Evolutionary conservation across 2,329 filamentous ascomycete genomes (phyloP).

Genomic region (Colletotrichum filicis): DNA sequence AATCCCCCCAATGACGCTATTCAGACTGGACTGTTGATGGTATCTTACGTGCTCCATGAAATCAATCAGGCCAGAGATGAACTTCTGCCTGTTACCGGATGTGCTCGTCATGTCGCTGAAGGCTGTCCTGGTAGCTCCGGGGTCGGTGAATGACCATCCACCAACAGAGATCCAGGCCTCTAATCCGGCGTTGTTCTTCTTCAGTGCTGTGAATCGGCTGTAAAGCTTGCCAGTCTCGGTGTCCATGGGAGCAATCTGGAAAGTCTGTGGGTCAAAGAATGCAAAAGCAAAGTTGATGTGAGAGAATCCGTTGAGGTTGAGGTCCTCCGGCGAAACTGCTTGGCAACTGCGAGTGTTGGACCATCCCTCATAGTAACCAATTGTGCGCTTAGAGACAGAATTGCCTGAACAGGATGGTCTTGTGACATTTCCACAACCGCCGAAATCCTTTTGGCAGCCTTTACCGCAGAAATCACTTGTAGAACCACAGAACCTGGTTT

Average conservation of each 20-base stretch:
- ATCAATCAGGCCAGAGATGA: slow-evolving; percentile 47
- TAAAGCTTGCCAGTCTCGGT: slow-evolving; percentile 36
- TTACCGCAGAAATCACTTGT: slow-evolving; percentile 11
- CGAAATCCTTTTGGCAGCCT: slow-evolving; percentile 4
- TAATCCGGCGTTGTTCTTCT: slow-evolving; percentile 42
- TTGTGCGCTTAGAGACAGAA: slow-evolving; percentile 25
- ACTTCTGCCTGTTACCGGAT: slow-evolving; percentile 41
- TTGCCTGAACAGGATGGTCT: neutral
- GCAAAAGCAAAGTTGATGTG: slow-evolving; percentile 52
- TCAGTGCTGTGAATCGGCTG: slow-evolving; percentile 43
- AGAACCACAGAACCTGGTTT: slow-evolving; percentile 35
- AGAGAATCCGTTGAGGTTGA: slow-evolving; percentile 32
- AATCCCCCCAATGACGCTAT: neutral
- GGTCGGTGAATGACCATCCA: slow-evolving; percentile 51
- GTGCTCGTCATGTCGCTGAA: slow-evolving; percentile 47
- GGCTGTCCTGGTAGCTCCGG: slow-evolving; percentile 25
- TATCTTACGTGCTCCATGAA: slow-evolving; percentile 51
- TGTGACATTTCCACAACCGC: neutral
- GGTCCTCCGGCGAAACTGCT: slow-evolving; percentile 25
- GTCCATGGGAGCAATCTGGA: slow-evolving; percentile 39
- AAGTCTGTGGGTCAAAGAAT: slow-evolving; percentile 49
- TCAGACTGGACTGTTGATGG: slow-evolving; percentile 16
- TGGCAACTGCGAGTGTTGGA: slow-evolving; percentile 36
- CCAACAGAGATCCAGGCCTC: slow-evolving; percentile 53
- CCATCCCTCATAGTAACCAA: slow-evolving; percentile 46